These are phyloP conservation scores for Kodamaea nitidulidarum DNA, from an alignment of 805 yeast species.

Conservation along the genomic window DNA sequence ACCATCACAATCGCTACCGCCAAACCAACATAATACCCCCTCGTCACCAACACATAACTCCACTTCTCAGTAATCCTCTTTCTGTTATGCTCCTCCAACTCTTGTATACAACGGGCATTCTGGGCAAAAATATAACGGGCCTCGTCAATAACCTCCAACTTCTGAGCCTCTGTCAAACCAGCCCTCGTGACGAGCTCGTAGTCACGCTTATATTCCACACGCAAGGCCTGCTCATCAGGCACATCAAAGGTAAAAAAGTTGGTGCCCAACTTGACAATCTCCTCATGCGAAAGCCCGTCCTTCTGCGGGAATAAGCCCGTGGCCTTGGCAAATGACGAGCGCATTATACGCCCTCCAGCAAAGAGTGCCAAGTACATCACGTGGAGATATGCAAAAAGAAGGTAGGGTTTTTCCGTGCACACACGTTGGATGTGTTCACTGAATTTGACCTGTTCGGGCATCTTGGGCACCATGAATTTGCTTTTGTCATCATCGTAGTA, in stretches of 20 bases:
- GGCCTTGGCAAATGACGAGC: slow-evolving; percentile 61
- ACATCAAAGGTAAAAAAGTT: slow-evolving; percentile 69
- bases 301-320: slow-evolving; percentile 73
- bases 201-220: slow-evolving; percentile 66
- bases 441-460: slow-evolving; percentile 60
- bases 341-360: slow-evolving; percentile 79
- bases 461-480: slow-evolving; percentile 55
- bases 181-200: slow-evolving; percentile 75
- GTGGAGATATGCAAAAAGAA: slow-evolving; percentile 76
- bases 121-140: slow-evolving; percentile 61
- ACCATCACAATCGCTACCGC: slow-evolving; percentile 20
- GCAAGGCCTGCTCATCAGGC: slow-evolving; percentile 60
- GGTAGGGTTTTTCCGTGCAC: slow-evolving; percentile 60
- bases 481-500: slow-evolving; percentile 54
- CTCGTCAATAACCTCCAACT: slow-evolving; percentile 64
- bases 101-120: slow-evolving; percentile 57
- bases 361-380: slow-evolving; percentile 80
- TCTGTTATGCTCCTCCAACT: slow-evolving; percentile 65
- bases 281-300: slow-evolving; percentile 60
- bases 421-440: slow-evolving; percentile 54
- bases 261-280: slow-evolving; percentile 58
- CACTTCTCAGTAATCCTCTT: slow-evolving; percentile 51
- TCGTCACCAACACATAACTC: slow-evolving; percentile 49
- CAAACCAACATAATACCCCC: slow-evolving; percentile 46
- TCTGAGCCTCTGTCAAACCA: slow-evolving; percentile 65